Base-by-base conservation (phyloP, 805 yeast species). In the Debaryomyces maramus region DNA sequence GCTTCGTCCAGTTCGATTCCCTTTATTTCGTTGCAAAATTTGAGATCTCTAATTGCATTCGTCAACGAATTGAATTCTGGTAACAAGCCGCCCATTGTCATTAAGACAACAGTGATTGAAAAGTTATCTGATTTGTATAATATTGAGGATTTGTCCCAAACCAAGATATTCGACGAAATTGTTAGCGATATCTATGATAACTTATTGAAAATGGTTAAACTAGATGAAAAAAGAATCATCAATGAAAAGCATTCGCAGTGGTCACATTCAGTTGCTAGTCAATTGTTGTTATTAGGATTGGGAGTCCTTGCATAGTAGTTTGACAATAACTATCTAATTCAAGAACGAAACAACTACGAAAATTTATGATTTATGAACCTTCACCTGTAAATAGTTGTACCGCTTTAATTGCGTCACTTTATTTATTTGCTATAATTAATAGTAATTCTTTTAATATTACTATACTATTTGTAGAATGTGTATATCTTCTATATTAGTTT, bases 241-340 rank as follows among this genome's bases (percentile, higher is more conserved):
- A 52, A 60, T 36, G 66, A 66, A 43, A 77, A 76, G 65, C 64
- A 76, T 27, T 66, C 63, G 32, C 60, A 66, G 50, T 80, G 85
- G 85, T 77, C 83, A 0, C 79, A 78, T 40, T 70, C 81, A 1
- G 58, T 80, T 27, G 80, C 83, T 6, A 75, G 83, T 23, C 85
- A 80, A 50, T 55, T 80, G 33, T 56, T 80, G 24, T 63, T 80
- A 23, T 67, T 79, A 31, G 85, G 85, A 1, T 62, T 80, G 28
- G 84, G 84, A 6, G 83, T 78, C 1, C 70, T 79, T 59, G 82
- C 77, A 5, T 75, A 55, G 52, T 8, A 5, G 19, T 10, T 14
- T 10, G 8, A 5, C 13, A 10, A 22, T 22, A 22, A 3, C n/a
- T n/a, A n/a, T n/a, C n/a, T n/a, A n/a, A n/a, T n/a, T n/a, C n/a